Evolutionary conservation across 2,329 filamentous ascomycete species (phyloP).

Genomic region (Hirsutella thompsonii): DNA sequence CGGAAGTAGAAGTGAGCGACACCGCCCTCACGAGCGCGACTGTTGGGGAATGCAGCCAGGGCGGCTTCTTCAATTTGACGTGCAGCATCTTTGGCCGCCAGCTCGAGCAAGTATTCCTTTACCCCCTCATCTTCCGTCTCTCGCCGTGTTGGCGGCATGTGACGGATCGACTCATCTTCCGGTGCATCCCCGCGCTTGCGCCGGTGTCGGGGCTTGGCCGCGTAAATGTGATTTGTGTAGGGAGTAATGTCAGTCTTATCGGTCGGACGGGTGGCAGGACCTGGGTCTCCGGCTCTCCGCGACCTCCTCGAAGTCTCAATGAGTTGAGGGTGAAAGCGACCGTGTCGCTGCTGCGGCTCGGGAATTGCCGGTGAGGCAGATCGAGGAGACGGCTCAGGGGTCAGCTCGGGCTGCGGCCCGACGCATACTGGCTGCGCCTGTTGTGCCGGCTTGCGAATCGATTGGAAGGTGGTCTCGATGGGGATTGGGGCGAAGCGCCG

Average conservation of each 20-base stretch:
- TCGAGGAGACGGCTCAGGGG: constrained; percentile 38
- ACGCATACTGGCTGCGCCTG: constrained; percentile 5
- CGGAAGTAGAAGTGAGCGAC: constrained; percentile 60
- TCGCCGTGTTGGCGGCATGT: constrained; percentile 34
- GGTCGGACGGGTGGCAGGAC: constrained; percentile 47
- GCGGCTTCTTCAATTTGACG: constrained; percentile 67
- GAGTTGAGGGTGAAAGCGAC: constrained; percentile 62
- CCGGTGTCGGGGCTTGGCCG: constrained; percentile 25
- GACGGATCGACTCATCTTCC: constrained; percentile 16
- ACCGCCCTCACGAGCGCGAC: constrained; percentile 53
- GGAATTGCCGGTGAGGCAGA: constrained; percentile 29
- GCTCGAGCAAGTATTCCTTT: constrained; percentile 62
- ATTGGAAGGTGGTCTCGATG: constrained; percentile 58
- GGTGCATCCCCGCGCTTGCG: constrained; percentile 15
- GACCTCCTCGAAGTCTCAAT: constrained; percentile 68
- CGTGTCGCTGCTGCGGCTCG: constrained; percentile 27
- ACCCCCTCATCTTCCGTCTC: constrained; percentile 65
- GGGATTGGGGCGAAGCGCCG: constrained; percentile 56
- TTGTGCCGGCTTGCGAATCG: constrained; percentile 27
- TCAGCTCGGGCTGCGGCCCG: constrained; percentile 44
- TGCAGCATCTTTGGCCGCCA: constrained; percentile 70
- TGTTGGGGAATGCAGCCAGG: constrained; percentile 64
- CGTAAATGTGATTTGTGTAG: constrained; percentile 49
- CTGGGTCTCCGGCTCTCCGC: constrained; percentile 51
- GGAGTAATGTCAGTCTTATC: constrained; percentile 63